phyloP scores from a whole-genome alignment of 352 stramenopile genomes.

The Peronospora destructor region DNA sequence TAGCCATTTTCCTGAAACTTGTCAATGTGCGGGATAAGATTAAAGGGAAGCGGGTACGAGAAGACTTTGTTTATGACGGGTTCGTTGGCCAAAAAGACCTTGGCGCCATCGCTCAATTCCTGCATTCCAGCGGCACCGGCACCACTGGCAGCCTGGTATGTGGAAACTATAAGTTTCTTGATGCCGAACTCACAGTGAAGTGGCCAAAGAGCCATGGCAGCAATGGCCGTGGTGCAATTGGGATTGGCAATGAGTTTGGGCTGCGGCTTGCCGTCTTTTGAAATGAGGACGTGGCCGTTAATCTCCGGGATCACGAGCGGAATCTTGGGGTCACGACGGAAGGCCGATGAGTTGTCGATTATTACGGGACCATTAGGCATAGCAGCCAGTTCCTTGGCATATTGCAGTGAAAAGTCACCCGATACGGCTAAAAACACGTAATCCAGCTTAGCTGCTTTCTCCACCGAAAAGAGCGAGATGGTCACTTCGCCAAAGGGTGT shows the following conservation, averaged over 20 bases:
- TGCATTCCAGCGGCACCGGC: conserved; percentile 91
- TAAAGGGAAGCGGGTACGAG: conserved; percentile 96
- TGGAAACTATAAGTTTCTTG: conserved; percentile 94
- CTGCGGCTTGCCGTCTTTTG: conserved; percentile 36
- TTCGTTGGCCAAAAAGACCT: conserved; percentile 72
- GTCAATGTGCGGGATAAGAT: conserved; percentile 99
- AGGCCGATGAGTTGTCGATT: conserved; percentile 99
- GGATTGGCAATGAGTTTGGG: conserved; percentile 97
- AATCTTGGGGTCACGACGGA: conserved; percentile 87
- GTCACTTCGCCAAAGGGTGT: conserved; percentile 89
- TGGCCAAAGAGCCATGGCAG: conserved; percentile 94
- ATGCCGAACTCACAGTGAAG: conserved; percentile 94
- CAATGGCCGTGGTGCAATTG: conserved; percentile 98
- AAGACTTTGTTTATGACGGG: conserved; percentile 89
- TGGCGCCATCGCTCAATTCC: conserved; percentile 88
- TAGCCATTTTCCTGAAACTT: conserved; percentile 98
- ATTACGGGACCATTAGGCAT: conserved; percentile 84
- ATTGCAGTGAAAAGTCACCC: conserved; percentile 94
- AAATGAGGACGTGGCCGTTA: conserved; percentile 83
- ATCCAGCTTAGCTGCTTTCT: conserved; percentile 88
- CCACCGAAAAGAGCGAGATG: conserved; percentile 95
- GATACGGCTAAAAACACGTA: conserved; percentile 96
- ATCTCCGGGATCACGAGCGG: conserved; percentile 95
- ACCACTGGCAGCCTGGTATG: conserved; percentile 91
- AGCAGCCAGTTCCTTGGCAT: conserved; percentile 87